Base-by-base conservation (phyloP, 306 rosid species). In the Adenanthera pavonina region DNA sequence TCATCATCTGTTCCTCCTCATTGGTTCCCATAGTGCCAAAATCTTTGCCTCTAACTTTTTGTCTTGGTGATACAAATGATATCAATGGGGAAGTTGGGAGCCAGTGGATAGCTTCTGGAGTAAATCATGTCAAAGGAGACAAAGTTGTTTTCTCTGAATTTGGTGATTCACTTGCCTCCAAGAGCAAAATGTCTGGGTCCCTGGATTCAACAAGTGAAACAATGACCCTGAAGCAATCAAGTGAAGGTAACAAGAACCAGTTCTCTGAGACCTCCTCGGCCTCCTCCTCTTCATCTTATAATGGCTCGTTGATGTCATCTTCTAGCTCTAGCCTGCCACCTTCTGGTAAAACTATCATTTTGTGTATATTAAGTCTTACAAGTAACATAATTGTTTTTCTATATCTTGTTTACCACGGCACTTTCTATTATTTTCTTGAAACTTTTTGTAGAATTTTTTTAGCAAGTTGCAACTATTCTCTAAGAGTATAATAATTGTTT, bases 11-110 rank as follows among this genome's bases (percentile, higher is more conserved):
- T 77, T 65, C 82, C 53, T 65, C 91, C 76, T 82, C 80, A 74
- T 73, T 70, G 54, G 94, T 90, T 84, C 81, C 92, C 46, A 74
- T 80, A 46, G 74, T 81, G 75, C 83, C 41, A 44, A 82, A 83
- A 64, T 75, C 92, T 35, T 25, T 76, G 75, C 56, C 79, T 36
- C 73, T 19, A 38, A 69, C 78, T 74, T 66, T 78, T 72, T 76
- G 77, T 77, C 74, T 64, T 49, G 70, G 61, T 36, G 68, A 79
- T 79, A 76, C 80, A 56, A 64, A 78, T 81, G 79, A 77, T 44
- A 64, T 72, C 51, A 78, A 70, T 77, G 53, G 83, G 78, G 87
- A 86, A 72, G 87, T 67, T 25, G 88, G 86, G 72, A 83, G 80
- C 76, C 82, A 65, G 72, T 13, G 13, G 72, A 44, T 80, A 71